phyloP scores from a whole-genome alignment of 2,329 filamentous ascomycete species.

The Blastomyces emzantsi region DNA sequence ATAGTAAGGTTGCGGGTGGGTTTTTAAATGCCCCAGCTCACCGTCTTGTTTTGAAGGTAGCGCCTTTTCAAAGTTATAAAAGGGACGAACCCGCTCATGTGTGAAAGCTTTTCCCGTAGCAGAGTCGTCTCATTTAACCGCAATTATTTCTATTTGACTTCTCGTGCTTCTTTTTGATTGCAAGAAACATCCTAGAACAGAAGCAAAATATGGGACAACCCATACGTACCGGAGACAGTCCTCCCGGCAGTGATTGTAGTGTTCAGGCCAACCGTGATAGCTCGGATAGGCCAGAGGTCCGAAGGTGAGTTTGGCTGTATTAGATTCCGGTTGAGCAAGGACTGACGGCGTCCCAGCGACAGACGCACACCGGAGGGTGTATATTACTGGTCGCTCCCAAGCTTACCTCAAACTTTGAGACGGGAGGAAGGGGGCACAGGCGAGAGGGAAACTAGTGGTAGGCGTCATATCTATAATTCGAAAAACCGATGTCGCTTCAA shows the following conservation, averaged over 20 bases:
- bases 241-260: background rate
- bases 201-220: background rate
- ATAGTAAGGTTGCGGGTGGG: background rate
- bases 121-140: background rate
- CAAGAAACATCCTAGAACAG: background rate
- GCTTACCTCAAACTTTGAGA: too few relatives aligned
- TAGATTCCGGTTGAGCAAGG: background rate
- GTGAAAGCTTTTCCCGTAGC: background rate
- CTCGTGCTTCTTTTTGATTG: background rate
- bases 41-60: background rate
- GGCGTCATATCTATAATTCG: background rate
- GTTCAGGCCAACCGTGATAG: background rate
- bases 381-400: too few relatives aligned
- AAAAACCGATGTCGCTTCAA: background rate
- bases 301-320: background rate
- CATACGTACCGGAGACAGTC: background rate
- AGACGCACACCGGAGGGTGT: background rate
- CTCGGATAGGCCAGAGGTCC: background rate
- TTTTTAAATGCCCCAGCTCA: background rate
- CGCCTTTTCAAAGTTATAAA: background rate
- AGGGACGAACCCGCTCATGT: background rate
- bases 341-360: background rate
- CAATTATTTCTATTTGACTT: background rate
- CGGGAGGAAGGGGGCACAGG: background rate
- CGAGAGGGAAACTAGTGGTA: background rate